Evolutionary conservation across 495 filamentous ascomycete species (phyloP).

Genomic region (Neurospora sp.): DNA sequence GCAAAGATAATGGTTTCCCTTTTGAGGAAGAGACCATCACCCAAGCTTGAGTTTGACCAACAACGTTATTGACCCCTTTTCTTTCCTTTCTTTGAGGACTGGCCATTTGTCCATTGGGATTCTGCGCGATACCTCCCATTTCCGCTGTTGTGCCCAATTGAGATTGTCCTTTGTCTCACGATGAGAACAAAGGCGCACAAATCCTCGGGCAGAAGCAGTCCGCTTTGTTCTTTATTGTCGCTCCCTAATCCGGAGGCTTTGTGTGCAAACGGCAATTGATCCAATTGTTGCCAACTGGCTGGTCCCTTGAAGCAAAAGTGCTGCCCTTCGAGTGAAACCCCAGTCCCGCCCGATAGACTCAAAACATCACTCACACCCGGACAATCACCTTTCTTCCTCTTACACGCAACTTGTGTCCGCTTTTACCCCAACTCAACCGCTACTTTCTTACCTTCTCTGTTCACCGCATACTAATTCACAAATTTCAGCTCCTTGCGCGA

Average conservation of each 20-base stretch:
- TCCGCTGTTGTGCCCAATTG: background rate
- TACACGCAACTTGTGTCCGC: background rate
- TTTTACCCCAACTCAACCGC: background rate
- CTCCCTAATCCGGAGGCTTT: background rate
- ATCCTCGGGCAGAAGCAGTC: background rate
- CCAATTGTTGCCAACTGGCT: background rate
- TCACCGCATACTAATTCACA: background rate
- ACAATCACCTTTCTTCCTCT: background rate
- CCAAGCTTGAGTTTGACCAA: background rate
- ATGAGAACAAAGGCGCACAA: background rate
- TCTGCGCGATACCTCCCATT: background rate
- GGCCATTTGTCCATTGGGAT: background rate
- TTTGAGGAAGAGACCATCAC: background rate
- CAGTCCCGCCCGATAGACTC: background rate
- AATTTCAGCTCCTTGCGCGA: background rate
- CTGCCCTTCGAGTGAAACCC: background rate
- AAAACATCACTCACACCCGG: background rate
- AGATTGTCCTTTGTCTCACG: background rate
- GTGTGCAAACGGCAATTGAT: background rate
- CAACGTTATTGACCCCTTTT: background rate
- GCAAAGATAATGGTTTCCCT: background rate
- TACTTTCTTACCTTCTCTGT: background rate
- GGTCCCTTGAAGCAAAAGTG: background rate
- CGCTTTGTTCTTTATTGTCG: background rate
- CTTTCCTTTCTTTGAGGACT: background rate